These are phyloP conservation scores for Euphrasia confusa DNA, from an alignment of 257 asterid genomes.

Conservation along the genomic window DNA sequence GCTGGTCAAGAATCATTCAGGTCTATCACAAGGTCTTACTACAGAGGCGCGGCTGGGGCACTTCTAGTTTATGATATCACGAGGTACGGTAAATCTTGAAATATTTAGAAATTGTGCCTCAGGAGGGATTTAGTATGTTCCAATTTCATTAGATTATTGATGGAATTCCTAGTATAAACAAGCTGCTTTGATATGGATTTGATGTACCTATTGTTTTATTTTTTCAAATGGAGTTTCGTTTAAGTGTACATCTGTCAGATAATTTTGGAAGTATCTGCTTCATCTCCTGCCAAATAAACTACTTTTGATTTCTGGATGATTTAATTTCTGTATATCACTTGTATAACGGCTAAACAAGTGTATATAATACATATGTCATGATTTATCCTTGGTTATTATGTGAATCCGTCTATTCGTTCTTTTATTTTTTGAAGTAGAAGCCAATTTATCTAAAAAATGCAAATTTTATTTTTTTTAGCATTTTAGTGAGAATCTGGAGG, in stretches of 20 bases:
- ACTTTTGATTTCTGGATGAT: not conserved
- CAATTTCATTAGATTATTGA: constrained; percentile 7
- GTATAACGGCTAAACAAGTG: not conserved
- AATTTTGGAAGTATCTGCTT: not conserved
- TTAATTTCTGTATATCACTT: constrained; percentile 6
- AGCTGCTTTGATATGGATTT: not conserved
- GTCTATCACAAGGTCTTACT: constrained; percentile 73
- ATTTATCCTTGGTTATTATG: not conserved
- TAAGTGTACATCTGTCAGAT: not conserved
- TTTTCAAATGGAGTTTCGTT: not conserved
- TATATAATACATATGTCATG: not conserved
- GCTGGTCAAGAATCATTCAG: constrained; percentile 91
- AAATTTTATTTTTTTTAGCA: not conserved
- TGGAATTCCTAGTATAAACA: not conserved
- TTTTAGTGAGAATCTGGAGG: constrained; percentile 4
- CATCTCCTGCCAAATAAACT: not conserved
- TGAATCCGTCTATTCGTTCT: not conserved
- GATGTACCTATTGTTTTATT: not conserved
- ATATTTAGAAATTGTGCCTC: not conserved
- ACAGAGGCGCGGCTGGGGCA: constrained; percentile 85
- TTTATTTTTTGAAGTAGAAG: not conserved
- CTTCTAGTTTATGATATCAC: constrained; percentile 87
- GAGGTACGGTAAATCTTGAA: constrained; percentile 39
- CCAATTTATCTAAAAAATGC: constrained; percentile 4
- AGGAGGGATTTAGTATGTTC: not conserved